Evolutionary conservation across 2,329 filamentous ascomycete genomes (phyloP).

Genomic region (Epichloe sylvatica): DNA sequence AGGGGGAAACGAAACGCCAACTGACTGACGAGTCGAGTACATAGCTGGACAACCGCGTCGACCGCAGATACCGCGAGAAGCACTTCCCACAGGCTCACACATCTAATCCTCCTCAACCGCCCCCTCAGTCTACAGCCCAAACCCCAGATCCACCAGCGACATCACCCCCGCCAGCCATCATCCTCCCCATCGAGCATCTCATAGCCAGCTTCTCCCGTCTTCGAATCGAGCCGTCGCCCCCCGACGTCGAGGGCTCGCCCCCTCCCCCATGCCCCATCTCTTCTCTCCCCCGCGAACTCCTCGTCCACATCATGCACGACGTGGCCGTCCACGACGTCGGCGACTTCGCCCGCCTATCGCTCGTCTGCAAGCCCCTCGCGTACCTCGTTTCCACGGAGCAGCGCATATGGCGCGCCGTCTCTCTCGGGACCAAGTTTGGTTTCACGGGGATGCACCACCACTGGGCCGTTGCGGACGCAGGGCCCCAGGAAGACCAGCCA

Average conservation of each 20-base stretch:
- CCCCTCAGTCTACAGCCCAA: conserved; percentile 7
- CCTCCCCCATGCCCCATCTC: conserved; percentile 64
- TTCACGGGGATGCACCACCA: conserved; percentile 74
- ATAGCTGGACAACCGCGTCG: conserved; percentile 65
- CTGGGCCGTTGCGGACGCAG: conserved; percentile 36
- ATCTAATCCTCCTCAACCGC: no score
- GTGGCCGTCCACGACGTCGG: conserved; percentile 63
- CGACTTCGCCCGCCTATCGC: conserved; percentile 58
- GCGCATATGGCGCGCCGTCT: conserved; percentile 69
- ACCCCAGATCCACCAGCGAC: conserved; percentile 9
- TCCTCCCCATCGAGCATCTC: conserved; percentile 50
- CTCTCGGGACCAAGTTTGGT: conserved; percentile 56
- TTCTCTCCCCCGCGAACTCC: conserved; percentile 71
- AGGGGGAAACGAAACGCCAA: no score
- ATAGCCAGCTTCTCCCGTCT: conserved; percentile 61
- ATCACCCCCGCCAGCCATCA: conserved; percentile 12
- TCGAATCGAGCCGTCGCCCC: conserved; percentile 54
- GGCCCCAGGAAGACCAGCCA: conserved; percentile 12
- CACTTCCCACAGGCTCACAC: conserved; percentile 50
- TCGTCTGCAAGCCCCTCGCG: conserved; percentile 77
- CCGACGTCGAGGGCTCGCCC: conserved; percentile 59
- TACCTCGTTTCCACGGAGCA: conserved; percentile 77
- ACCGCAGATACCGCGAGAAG: conserved; percentile 79
- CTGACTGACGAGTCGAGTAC: no score
- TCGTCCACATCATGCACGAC: conserved; percentile 63